Evolutionary conservation across 2,329 filamentous ascomycete genomes (phyloP).

Genomic region (Pseudocercospora vitis): DNA sequence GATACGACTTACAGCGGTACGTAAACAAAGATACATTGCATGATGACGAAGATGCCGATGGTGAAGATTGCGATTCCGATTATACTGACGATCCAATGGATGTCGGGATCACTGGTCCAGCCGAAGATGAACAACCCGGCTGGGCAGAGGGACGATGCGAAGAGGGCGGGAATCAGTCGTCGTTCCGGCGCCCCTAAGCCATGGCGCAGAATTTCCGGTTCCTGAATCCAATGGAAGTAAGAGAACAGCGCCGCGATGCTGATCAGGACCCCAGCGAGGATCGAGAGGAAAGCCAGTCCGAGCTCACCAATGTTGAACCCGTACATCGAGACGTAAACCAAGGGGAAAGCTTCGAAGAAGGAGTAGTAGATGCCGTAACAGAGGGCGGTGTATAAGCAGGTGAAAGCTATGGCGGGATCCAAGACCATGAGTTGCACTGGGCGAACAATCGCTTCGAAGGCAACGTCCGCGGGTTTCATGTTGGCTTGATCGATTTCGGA

Average conservation of each 20-base stretch:
- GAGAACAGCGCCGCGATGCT: constrained; percentile 29
- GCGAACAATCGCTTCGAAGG: constrained; percentile 56
- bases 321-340: constrained; percentile 45
- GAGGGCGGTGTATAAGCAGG: constrained; percentile 36
- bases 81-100: constrained; percentile 44
- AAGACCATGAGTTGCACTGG: constrained; percentile 36
- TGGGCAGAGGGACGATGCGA: constrained; percentile 32
- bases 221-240: constrained; percentile 32
- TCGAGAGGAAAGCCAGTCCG: constrained; percentile 38
- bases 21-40: constrained; percentile 48
- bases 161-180: constrained; percentile 32
- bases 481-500: constrained; percentile 64
- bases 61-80: constrained; percentile 46
- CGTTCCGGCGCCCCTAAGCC: constrained; percentile 32
- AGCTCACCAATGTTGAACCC: constrained; percentile 41
- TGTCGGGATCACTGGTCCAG: constrained; percentile 31
- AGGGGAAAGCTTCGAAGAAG: constrained; percentile 41
- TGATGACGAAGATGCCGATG: constrained; percentile 42
- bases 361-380: constrained; percentile 40
- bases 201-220: constrained; percentile 29
- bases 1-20: constrained; percentile 34
- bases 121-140: constrained; percentile 37
- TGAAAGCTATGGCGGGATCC: constrained; percentile 38
- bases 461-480: constrained; percentile 50
- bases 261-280: constrained; percentile 35